Evolutionary conservation across 306 rosid species (phyloP).

Genomic region (Quercus cerris): DNA sequence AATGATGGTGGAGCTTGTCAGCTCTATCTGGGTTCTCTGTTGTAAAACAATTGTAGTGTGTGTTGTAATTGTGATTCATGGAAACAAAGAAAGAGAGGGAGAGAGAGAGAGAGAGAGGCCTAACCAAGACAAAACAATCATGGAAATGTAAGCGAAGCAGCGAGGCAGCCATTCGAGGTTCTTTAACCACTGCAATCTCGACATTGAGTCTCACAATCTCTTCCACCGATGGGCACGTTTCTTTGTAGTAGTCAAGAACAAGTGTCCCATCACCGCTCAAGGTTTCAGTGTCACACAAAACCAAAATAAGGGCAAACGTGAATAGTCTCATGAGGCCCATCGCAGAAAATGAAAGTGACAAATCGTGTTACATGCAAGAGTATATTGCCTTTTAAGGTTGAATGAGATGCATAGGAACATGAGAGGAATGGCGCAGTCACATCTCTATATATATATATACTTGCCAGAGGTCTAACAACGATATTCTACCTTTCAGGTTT

Average conservation of each 20-base stretch:
- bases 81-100: not conserved
- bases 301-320: constrained; percentile 18
- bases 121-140: constrained; percentile 85
- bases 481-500: constrained; percentile 22
- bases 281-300: constrained; percentile 27
- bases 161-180: constrained; percentile 86
- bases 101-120: not conserved
- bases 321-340: constrained; percentile 32
- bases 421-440: not conserved
- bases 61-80: too few species aligned
- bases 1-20: too few species aligned
- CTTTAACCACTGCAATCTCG: constrained; percentile 49
- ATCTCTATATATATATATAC: not conserved
- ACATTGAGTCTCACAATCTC: constrained; percentile 61
- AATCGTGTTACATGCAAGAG: not conserved
- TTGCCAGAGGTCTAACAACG: not conserved
- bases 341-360: constrained; percentile 11
- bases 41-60: too few species aligned
- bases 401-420: not conserved
- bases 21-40: too few species aligned
- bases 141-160: constrained; percentile 92
- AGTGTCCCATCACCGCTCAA: constrained; percentile 29
- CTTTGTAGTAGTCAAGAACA: constrained; percentile 58
- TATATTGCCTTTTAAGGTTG: not conserved
- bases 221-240: constrained; percentile 69